These are phyloP conservation scores for Cyclocybe aegerita DNA, from an alignment of 768 basidiomycete genomes.

Conservation along the genomic window DNA sequence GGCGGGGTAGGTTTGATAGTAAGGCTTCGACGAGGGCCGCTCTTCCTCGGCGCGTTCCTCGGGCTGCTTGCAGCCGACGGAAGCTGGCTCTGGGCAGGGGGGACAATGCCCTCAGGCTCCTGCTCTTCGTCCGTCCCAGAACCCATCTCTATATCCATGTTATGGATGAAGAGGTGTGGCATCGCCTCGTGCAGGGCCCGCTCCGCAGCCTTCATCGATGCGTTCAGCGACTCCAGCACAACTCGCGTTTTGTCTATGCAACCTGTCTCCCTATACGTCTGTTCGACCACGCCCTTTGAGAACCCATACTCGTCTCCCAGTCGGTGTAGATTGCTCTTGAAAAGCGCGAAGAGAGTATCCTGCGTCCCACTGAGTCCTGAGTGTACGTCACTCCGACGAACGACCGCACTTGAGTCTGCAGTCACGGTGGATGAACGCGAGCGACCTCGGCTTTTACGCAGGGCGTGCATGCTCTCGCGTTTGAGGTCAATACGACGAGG, in stretches of 20 bases:
- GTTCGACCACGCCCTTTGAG: slow-evolving; percentile 7
- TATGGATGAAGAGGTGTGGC: background rate
- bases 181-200: background rate
- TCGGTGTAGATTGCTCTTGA: too few species aligned
- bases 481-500: slow-evolving; percentile 15
- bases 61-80: background rate
- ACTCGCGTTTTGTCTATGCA: slow-evolving; percentile 11
- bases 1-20: slow-evolving; percentile 11
- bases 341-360: too few species aligned
- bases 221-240: slow-evolving; percentile 4
- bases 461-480: slow-evolving; percentile 6
- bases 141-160: background rate
- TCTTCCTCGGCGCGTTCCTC: background rate
- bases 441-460: slow-evolving; percentile 1
- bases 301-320: slow-evolving; percentile 12
- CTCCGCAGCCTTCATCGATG: background rate
- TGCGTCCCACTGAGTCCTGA: too few species aligned
- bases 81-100: slow-evolving; percentile 5
- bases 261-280: slow-evolving; percentile 8
- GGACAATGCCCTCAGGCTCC: slow-evolving; percentile 6
- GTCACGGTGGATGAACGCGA: slow-evolving; percentile 2
- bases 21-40: slow-evolving; percentile 12
- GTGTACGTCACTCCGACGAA: background rate
- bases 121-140: background rate
- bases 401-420: too few species aligned